Evolutionary conservation across 352 stramenopile species (phyloP).

Genomic region (Discostella stelligera): DNA sequence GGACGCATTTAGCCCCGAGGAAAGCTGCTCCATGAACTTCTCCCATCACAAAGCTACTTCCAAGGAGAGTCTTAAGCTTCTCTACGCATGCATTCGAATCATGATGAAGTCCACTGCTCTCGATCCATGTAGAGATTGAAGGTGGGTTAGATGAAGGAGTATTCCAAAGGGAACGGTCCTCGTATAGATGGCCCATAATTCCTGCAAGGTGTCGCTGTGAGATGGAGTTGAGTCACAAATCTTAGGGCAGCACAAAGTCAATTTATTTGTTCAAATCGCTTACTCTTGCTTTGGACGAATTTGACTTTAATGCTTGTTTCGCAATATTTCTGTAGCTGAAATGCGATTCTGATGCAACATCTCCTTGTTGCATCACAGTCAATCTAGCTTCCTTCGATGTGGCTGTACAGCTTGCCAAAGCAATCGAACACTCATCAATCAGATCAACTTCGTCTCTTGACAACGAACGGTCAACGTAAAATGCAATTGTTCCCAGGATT

Average conservation of each 20-base stretch:
- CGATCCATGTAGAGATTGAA: slow-evolving; percentile 36
- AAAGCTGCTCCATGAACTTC: slow-evolving; percentile 70
- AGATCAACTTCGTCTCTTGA: slow-evolving; percentile 55
- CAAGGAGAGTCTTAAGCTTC: slow-evolving; percentile 37
- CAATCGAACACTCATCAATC: slow-evolving; percentile 64
- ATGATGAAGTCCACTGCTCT: slow-evolving; percentile 22
- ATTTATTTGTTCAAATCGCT: slow-evolving; percentile 5
- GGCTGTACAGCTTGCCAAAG: slow-evolving; percentile 46
- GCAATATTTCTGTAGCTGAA: slow-evolving; percentile 51
- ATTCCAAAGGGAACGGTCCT: slow-evolving; percentile 55
- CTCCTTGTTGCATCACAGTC: slow-evolving; percentile 31
- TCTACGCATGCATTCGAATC: slow-evolving; percentile 30
- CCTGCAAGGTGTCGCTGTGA: slow-evolving; percentile 54
- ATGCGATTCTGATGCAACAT: slow-evolving; percentile 3
- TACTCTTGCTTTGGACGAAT: slow-evolving; percentile 62
- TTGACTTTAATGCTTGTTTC: slow-evolving; percentile 44
- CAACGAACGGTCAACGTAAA: slow-evolving; percentile 33
- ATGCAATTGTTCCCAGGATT: slow-evolving; percentile 51
- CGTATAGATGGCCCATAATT: slow-evolving; percentile 56
- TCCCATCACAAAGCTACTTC: slow-evolving; percentile 35
- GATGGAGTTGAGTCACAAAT: background rate
- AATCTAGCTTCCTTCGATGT: slow-evolving; percentile 52
- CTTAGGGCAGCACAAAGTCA: background rate
- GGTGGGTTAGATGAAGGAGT: slow-evolving; percentile 1
- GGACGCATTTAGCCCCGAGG: slow-evolving; percentile 56